A percentile compares a stretch with the other conserved stretches of the same genome.
Evolutionary conservation across 2,329 filamentous ascomycete species (phyloP).

Genomic region (Neopestalotiopsis sp.): DNA sequence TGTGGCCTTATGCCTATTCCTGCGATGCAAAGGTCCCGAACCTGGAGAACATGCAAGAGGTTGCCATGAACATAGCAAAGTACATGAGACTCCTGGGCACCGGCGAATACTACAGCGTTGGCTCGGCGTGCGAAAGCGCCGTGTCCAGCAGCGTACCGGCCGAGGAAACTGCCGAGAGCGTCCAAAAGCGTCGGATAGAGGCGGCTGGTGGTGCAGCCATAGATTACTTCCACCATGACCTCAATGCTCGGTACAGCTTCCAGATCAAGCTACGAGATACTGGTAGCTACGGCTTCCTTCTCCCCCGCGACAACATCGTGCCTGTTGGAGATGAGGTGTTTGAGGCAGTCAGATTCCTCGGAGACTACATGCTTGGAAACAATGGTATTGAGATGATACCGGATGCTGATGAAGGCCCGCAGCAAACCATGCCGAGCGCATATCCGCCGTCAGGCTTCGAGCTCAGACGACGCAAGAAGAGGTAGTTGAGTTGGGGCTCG

Average conservation of each 20-base stretch:
- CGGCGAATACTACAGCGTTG: conserved; percentile 77
- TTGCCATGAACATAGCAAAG: conserved; percentile 87
- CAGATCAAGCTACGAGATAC: conserved; percentile 94
- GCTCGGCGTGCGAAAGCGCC: conserved; percentile 86
- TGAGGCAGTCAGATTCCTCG: conserved; percentile 82
- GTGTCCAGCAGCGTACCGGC: conserved; percentile 45
- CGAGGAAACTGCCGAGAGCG: conserved; percentile 29
- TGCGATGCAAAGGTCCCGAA: conserved; percentile 81
- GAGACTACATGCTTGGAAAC: conserved; percentile 76
- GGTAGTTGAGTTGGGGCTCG: neutral
- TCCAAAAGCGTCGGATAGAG: conserved; percentile 61
- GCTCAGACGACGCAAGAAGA: conserved; percentile 9
- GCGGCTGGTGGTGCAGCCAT: conserved; percentile 83
- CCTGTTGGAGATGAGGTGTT: conserved; percentile 89
- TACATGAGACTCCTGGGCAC: conserved; percentile 78
- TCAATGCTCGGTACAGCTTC: conserved; percentile 83
- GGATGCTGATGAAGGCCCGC: neutral
- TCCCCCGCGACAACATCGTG: conserved; percentile 85
- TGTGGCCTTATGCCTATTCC: conserved; percentile 90
- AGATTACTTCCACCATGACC: conserved; percentile 94
- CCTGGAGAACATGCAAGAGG: conserved; percentile 88
- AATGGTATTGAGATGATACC: conserved; percentile 50
- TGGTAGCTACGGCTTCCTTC: conserved; percentile 90
- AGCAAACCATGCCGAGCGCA: neutral
- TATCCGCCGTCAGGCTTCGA: neutral